A percentile compares a stretch with the other conserved stretches of the same genome.
Conservation (phyloP, 2,329 filamentous ascomycete species). For the Penicillium hesseltinei region DNA sequence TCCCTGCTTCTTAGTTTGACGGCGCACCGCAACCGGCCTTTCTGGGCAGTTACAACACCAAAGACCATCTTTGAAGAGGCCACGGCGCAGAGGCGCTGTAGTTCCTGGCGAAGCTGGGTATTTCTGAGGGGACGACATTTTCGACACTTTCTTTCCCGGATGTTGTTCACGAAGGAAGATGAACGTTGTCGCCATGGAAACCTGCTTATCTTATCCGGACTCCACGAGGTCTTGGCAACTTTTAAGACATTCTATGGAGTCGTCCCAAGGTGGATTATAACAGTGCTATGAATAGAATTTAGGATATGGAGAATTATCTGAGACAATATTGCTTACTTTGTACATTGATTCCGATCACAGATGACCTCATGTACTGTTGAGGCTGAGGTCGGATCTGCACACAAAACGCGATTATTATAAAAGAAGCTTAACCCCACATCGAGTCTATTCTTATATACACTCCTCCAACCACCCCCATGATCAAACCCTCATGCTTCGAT, state of each 20-base stretch:
- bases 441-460: background rate
- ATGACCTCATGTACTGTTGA: background rate
- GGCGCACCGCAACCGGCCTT: conserved; percentile 53
- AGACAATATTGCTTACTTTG: background rate
- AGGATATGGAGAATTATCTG: background rate
- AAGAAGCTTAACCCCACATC: conserved; percentile 1
- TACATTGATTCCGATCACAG: background rate
- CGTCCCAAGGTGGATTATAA: background rate
- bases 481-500: background rate
- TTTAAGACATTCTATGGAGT: background rate
- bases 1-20: conserved; percentile 58
- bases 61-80: conserved; percentile 43
- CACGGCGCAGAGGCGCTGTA: conserved; percentile 27
- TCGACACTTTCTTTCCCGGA: conserved; percentile 13
- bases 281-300: background rate
- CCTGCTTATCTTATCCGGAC: conserved; percentile 6
- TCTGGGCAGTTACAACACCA: conserved; percentile 59
- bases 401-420: background rate
- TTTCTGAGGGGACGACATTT: conserved; percentile 29
- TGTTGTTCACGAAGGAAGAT: background rate
- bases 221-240: conserved; percentile 2
- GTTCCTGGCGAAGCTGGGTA: conserved; percentile 20
- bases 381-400: background rate
- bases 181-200: conserved; percentile 8
- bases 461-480: background rate